Evolutionary conservation across 202 grass and related monocot genomes (phyloP).

Genomic region (Schoenoplectus triqueter): DNA sequence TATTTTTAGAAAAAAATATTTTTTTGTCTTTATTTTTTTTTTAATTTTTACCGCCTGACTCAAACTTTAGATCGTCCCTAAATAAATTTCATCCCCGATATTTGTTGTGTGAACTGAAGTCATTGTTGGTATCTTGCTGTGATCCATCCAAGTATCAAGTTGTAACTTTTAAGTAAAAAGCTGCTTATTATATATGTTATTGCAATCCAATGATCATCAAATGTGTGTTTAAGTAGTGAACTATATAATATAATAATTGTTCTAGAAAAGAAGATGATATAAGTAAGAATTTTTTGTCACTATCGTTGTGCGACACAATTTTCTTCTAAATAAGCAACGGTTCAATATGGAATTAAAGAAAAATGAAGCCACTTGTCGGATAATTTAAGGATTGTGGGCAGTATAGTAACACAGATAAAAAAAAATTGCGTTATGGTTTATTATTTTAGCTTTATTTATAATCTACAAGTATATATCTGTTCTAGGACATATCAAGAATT

Average conservation of each 20-base stretch:
- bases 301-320: background rate
- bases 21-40: no score
- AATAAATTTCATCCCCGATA: no score
- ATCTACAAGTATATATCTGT: background rate
- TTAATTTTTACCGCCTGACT: no score
- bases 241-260: background rate
- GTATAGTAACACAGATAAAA: background rate
- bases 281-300: background rate
- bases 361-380: background rate
- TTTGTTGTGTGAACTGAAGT: no score
- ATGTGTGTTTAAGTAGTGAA: constrained; percentile 5
- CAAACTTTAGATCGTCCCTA: no score
- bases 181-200: no score
- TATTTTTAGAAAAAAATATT: no score
- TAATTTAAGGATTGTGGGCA: background rate
- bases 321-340: background rate
- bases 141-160: no score
- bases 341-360: background rate
- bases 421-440: background rate
- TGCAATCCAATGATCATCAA: background rate
- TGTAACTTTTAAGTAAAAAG: no score
- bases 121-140: no score
- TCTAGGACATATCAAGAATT: background rate
- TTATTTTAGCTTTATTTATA: background rate
- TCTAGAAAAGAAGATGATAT: background rate